Conservation (phyloP, 140 eudicot genomes). For the Stevia rebaudiana region DNA sequence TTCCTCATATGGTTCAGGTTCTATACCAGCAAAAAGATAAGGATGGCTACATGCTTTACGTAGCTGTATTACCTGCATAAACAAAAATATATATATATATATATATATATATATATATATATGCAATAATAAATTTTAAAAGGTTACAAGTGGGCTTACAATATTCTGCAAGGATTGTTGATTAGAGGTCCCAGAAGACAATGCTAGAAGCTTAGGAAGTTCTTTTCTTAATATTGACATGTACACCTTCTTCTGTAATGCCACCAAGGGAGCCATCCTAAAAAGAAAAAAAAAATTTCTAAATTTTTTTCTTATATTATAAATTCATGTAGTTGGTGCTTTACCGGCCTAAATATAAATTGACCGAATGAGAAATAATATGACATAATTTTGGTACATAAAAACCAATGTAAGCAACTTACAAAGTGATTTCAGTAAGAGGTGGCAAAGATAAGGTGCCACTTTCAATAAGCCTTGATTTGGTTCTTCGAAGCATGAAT, state of each 20-base stretch:
- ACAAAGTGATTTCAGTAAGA: conserved; percentile 92
- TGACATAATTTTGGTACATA: not conserved
- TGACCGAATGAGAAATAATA: not conserved
- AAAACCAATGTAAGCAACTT: conserved; percentile 32
- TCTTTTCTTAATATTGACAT: conserved; percentile 83
- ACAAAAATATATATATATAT: no score
- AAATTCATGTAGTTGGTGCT: conserved; percentile 4
- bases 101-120: no score
- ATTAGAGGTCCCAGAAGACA: conserved; percentile 69
- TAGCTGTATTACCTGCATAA: conserved; percentile 75
- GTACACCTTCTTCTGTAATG: conserved; percentile 83
- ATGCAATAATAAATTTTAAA: no score
- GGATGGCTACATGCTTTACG: conserved; percentile 99
- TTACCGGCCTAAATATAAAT: not conserved
- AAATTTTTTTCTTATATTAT: not conserved
- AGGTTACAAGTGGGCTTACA: conserved; percentile 42
- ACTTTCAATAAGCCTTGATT: conserved; percentile 65
- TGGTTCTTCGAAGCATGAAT: conserved; percentile 93
- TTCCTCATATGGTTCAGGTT: conserved; percentile 97
- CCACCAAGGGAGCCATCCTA: conserved; percentile 81
- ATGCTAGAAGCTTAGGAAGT: conserved; percentile 73
- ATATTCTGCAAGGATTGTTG: conserved; percentile 80
- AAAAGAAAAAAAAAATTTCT: not conserved
- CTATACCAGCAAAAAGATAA: conserved; percentile 93
- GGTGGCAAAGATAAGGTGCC: conserved; percentile 87